A percentile compares a stretch with the other conserved stretches of the same genome.
phyloP scores from a whole-genome alignment of 2,329 filamentous ascomycete genomes.

The Alternaria conjuncta region DNA sequence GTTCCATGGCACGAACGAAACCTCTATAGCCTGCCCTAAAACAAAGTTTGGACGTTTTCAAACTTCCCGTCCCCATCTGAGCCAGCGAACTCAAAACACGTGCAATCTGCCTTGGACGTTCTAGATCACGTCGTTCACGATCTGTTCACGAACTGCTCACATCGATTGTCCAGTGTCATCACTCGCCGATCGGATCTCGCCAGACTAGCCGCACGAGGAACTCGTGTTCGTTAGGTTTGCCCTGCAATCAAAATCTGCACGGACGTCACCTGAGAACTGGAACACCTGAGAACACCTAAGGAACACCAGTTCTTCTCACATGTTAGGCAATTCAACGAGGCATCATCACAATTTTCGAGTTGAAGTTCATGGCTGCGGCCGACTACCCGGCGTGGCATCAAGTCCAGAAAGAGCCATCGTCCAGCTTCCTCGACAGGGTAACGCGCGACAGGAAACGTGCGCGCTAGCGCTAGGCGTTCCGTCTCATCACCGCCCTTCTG shows the following conservation, averaged over 20 bases:
- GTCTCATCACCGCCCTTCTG: neutral
- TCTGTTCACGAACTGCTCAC: neutral
- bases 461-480: neutral
- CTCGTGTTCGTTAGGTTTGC: neutral
- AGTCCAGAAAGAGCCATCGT: neutral
- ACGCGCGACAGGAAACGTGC: neutral
- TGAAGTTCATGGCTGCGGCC: neutral
- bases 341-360: neutral
- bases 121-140: neutral
- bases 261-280: neutral
- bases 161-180: neutral
- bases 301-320: neutral
- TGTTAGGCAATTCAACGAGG: neutral
- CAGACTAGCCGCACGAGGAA: neutral
- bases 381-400: neutral
- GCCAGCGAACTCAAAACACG: neutral
- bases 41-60: neutral
- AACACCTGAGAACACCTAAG: too few species aligned
- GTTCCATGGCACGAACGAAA: neutral
- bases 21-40: neutral
- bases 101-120: neutral
- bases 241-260: neutral
- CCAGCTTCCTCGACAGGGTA: neutral
- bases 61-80: neutral
- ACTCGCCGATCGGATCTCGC: neutral